phyloP scores from a whole-genome alignment of 106 monocot genomes.

The Dendrobium officinale region DNA sequence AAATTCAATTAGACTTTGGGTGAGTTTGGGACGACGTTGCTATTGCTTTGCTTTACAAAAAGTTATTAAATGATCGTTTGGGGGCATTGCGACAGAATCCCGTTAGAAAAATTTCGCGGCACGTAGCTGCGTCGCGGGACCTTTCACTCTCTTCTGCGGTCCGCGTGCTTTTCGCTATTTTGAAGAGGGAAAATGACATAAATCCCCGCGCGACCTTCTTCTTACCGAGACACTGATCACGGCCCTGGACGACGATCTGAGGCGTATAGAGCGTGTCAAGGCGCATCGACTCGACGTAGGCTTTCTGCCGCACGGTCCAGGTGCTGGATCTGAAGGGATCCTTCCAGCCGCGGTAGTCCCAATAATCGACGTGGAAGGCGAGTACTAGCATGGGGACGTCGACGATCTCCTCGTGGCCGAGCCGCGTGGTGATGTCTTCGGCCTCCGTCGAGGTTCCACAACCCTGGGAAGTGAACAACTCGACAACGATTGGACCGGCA shows the following conservation, averaged over 20 bases:
- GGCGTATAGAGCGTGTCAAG: conserved; percentile 90
- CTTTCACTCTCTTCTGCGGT: no score
- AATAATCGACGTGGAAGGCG: conserved; percentile 87
- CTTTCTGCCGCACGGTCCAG: conserved; percentile 93
- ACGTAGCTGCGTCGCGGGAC: no score
- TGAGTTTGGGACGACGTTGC: no score
- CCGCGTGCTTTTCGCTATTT: no score
- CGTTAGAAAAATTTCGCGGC: no score
- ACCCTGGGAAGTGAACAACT: conserved; percentile 94
- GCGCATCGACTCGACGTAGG: conserved; percentile 61
- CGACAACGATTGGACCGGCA: conserved; percentile 53
- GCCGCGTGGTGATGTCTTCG: conserved; percentile 45
- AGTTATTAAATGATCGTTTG: no score
- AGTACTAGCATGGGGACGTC: conserved; percentile 45
- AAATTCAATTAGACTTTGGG: no score
- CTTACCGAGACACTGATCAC: conserved; percentile 53
- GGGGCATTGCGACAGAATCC: no score
- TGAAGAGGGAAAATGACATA: no score
- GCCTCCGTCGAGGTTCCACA: conserved; percentile 86
- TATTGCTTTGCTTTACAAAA: no score
- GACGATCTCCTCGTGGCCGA: conserved; percentile 27
- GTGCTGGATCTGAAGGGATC: conserved; percentile 71
- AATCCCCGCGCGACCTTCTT: no score
- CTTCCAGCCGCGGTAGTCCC: conserved; percentile 93
- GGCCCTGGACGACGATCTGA: conserved; percentile 71